phyloP scores from a whole-genome alignment of 129 eudicot species.

The Flaveria robusta region DNA sequence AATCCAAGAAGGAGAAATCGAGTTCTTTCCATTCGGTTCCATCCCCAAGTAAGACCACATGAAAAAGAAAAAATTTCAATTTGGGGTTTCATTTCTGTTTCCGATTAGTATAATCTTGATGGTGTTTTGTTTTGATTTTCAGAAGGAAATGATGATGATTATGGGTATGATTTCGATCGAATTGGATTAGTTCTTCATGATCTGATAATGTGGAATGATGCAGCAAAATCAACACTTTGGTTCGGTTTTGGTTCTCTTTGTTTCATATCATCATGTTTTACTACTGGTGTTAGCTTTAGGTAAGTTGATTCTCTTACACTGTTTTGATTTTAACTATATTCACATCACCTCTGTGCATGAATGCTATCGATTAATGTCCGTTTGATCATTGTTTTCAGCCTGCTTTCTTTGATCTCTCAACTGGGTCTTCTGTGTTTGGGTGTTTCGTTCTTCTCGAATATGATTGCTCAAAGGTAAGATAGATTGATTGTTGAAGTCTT shows the following conservation, averaged over 20 bases:
- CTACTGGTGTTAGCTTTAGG: slow-evolving; percentile 76
- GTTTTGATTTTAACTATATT: neutral
- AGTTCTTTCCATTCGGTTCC: slow-evolving; percentile 42
- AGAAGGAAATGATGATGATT: slow-evolving; percentile 51
- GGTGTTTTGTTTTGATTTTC: slow-evolving; percentile 25
- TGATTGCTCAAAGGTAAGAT: slow-evolving; percentile 57
- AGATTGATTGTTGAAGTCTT: neutral
- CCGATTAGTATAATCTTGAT: neutral
- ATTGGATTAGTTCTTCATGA: slow-evolving; percentile 61
- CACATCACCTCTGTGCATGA: neutral
- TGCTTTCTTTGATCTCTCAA: slow-evolving; percentile 73
- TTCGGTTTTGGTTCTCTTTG: slow-evolving; percentile 93
- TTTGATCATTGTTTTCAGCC: slow-evolving; percentile 47
- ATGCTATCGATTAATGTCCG: neutral
- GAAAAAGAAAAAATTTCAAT: too few relatives aligned
- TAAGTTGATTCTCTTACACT: slow-evolving; percentile 21
- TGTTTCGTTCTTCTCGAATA: slow-evolving; percentile 68
- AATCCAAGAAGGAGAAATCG: slow-evolving; percentile 61
- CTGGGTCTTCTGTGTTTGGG: slow-evolving; percentile 73
- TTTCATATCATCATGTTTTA: slow-evolving; percentile 81
- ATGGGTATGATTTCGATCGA: slow-evolving; percentile 60
- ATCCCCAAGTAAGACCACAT: slow-evolving; percentile 52
- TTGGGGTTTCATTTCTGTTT: neutral
- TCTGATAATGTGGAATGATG: slow-evolving; percentile 91
- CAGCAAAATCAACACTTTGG: slow-evolving; percentile 92